phyloP scores from a whole-genome alignment of 176 grass and related monocot species.

The Hyparrhenia diplandra region DNA sequence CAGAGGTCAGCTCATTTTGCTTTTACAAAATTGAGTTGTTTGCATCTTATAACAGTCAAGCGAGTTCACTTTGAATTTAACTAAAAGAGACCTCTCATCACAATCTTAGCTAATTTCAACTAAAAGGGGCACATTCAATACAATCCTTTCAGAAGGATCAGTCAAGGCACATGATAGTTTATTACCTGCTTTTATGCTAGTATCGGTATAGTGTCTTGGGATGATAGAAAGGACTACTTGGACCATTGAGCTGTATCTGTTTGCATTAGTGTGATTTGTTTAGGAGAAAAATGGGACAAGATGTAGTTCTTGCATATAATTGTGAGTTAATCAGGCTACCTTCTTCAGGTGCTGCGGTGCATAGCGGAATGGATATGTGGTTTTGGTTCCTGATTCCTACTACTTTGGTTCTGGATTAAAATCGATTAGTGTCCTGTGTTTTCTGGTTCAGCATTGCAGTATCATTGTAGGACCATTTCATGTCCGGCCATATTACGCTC shows the following conservation, averaged over 20 bases:
- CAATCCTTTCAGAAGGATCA: not conserved
- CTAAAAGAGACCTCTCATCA: not conserved
- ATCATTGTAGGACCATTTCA: not conserved
- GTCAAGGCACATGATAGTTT: not conserved
- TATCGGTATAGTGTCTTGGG: not conserved
- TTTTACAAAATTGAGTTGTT: slow-evolving; percentile 1
- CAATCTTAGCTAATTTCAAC: not conserved
- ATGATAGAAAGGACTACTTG: not conserved
- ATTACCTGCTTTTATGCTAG: not conserved
- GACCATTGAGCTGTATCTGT: not conserved
- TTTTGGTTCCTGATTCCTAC: not conserved
- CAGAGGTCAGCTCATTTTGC: slow-evolving; percentile 35
- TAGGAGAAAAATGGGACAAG: not conserved
- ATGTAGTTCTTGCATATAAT: not conserved
- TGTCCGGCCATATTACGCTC: not conserved
- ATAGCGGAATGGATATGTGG: not conserved
- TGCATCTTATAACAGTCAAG: not conserved
- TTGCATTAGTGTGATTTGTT: not conserved
- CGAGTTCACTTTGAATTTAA: too few relatives aligned
- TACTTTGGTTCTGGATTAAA: not conserved
- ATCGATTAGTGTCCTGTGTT: not conserved
- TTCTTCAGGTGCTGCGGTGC: too few relatives aligned
- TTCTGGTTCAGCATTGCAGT: not conserved
- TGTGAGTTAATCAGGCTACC: not conserved
- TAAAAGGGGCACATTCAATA: not conserved